Base-by-base conservation (phyloP, 2,329 filamentous ascomycete species). In the Neopestalotiopsis clavispora region DNA sequence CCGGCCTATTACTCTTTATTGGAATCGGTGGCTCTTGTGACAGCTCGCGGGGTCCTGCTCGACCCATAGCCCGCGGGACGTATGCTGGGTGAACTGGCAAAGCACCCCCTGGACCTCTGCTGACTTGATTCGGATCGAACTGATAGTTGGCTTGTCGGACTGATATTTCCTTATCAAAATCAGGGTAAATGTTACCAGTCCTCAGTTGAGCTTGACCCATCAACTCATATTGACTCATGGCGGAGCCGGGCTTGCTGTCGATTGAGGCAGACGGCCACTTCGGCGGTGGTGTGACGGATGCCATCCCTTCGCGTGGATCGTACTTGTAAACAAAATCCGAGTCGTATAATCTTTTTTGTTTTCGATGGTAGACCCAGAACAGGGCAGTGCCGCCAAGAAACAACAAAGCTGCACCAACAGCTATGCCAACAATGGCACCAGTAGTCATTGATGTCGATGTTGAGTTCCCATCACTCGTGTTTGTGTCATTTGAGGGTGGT, bases 381-480 rank as follows among this genome's bases (percentile, higher is more conserved):
- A 89, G 78, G 2, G 75, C 81, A 0, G 78, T 71, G 2, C 80
- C 81, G 0, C 83, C 80, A 5, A 85, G 42, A 3, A 88, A 74
- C 1, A 84, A 73, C 0, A 86, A 76, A 0, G 79, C 79, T 6
- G 80, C 82, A 13, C 84, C 86, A 0, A 88, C 75, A 0, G 80
- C 81, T 60, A 90, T 89, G 20, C 87, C 87, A 0, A 85, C 84
- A 17, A 88, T 85, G n/a, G 84, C 84, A 2, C 84, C 83, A 0
- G 82, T 81, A 0, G 83, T 81, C 74, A 88, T 59, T 28, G 10
- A 12, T 59, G 56, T 49, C 45, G 45, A 17, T n/a, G 45, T 49
- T n/a, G 49, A 7, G 70, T 69, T 7, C 69, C 71, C n/a, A 81
- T 74, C 71, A 0, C 72, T 69, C 0, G 79, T 72, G 1, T 74